Base-by-base conservation (phyloP, 2,329 filamentous ascomycete genomes). In the Domatiomyces globalis region DNA sequence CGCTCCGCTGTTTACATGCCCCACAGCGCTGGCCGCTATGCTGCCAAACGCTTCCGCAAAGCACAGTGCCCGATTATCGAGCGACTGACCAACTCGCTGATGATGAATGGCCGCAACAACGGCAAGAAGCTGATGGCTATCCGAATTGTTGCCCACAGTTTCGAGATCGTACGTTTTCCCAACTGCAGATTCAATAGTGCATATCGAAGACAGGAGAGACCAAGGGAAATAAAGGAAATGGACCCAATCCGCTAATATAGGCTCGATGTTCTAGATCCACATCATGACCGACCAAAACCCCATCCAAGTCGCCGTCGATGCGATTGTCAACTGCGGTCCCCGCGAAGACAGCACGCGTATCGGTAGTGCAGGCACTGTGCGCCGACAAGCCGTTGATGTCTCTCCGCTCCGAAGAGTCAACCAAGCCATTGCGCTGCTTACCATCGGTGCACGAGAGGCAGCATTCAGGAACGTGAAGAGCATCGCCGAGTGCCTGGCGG, bases 21-120 rank as follows among this genome's bases (percentile, higher is more conserved):
- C 72, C 92, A 98, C 83, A 94, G 89, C 63, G 92, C 94, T 69
- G 92, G 92, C 72, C 87, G 89, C 72, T 98, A 95, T 83, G 92
- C 92, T 71, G 82, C 84, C 77, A 98, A 98, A 88, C 85, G 94
- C 71, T 98, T 98, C 87, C 87, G 92, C 80, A 98, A 98, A 85
- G 92, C 94, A 73, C 94, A 96, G 83, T 98, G 92, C 87, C 92
- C 92, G 69, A 96, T 98, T 84, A 95, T 98, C 72, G 92, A 98
- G 86, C 90, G 92, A 73, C 84, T 98, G 67, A 98, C 92, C 81
- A 98, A 98, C 86, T 96, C 92, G 56, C 84, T 98, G 73, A 98
- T 98, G 94, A 96, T 96, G 90, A 95, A 98, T 84, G 92, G 92
- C 76, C 92, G 92, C 78, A 98, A 98, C 87, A 98, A 95, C 86